Evolutionary conservation across 1,139 yeast genomes (phyloP), one percentile per base, ranked within the genome.

Genomic region (Scheffersomyces insectosa): DNA sequence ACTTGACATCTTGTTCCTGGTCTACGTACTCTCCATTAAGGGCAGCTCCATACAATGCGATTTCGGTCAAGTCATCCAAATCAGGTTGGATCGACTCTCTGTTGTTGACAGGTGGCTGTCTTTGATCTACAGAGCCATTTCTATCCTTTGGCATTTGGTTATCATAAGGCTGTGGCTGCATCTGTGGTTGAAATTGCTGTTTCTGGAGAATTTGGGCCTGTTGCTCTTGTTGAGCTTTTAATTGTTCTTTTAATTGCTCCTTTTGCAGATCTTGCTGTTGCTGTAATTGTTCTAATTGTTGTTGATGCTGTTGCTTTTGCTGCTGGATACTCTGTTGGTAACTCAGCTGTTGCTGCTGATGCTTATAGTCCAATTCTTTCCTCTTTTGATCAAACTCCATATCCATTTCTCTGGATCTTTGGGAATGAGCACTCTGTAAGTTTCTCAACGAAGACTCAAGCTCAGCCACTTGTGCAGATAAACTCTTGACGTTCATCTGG

Each of bases 21-120:
- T 35, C 33, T 6, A 10, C 28, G 15, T 28, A 33, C 31, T 66
- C 70, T 6, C 65, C 68, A 43, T 65, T 64, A 38, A 68, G 51
- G 9, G 54, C 50, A 16, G 70, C 75, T 2, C 75, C 72, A 48
- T 70, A 72, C 11, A 72, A 43, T 1, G 80, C 80, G 46, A 73
- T 71, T 48, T 72, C 76, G 2, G 77, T 59, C 43, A 75, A 63
- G 50, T 77, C 81, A 32, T 69, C 68, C 36, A 76, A 62, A 46
- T 73, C 63, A 37, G 63, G 70, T 14, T 40, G 42, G 12, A 40
- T 37, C 6, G 43, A 40, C n/a, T 41, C 42, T 36, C 46, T 35
- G 5, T 35, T 28, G 15, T 35, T 40, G 15, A 12, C 34, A 5
- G 25, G 27, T n/a, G 15, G 12, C n/a, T 20, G 25, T 20, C 25